Evolutionary conservation across 495 filamentous ascomycete species (phyloP).

Genomic region (Massariosphaeria phaeospora): DNA sequence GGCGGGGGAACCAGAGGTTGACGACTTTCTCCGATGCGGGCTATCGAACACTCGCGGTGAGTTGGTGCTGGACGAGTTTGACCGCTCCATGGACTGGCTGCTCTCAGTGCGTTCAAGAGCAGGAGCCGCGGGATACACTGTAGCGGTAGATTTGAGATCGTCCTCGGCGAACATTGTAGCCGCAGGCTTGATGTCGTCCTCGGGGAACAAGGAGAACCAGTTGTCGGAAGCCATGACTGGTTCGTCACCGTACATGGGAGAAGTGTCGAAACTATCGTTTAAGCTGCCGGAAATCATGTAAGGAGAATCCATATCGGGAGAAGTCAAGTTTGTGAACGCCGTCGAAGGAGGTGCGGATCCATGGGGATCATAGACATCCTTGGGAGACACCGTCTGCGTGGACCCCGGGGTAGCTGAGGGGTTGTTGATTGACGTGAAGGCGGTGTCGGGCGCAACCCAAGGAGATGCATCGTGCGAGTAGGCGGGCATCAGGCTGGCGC

Average conservation of each 20-base stretch:
- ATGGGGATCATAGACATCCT: conserved; percentile 68
- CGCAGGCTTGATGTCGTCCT: conserved; percentile 35
- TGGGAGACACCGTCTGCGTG: conserved; percentile 69
- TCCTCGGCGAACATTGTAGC: conserved; percentile 60
- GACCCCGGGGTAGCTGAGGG: conserved; percentile 17
- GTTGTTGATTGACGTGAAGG: conserved; percentile 40
- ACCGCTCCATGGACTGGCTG: conserved; percentile 40
- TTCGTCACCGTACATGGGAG: conserved; percentile 58
- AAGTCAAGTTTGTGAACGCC: conserved; percentile 79
- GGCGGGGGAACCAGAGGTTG: conserved; percentile 43
- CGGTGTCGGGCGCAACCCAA: conserved; percentile 10
- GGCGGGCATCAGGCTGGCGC: conserved; percentile 16
- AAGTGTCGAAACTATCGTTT: conserved; percentile 72
- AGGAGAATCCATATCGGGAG: conserved; percentile 59
- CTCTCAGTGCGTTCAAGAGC: conserved; percentile 31
- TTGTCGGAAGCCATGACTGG: conserved; percentile 38
- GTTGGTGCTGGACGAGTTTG: conserved; percentile 25
- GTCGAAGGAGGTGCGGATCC: conserved; percentile 76
- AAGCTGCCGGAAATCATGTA: no score
- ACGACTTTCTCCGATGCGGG: conserved; percentile 43
- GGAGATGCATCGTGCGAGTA: conserved; percentile 17
- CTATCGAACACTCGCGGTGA: conserved; percentile 34
- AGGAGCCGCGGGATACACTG: conserved; percentile 8
- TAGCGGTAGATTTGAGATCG: conserved; percentile 26
- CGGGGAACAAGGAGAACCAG: conserved; percentile 69